These are phyloP conservation scores for Astrothelium macrocarpum DNA, from an alignment of 495 filamentous ascomycete genomes.

Conservation along the genomic window DNA sequence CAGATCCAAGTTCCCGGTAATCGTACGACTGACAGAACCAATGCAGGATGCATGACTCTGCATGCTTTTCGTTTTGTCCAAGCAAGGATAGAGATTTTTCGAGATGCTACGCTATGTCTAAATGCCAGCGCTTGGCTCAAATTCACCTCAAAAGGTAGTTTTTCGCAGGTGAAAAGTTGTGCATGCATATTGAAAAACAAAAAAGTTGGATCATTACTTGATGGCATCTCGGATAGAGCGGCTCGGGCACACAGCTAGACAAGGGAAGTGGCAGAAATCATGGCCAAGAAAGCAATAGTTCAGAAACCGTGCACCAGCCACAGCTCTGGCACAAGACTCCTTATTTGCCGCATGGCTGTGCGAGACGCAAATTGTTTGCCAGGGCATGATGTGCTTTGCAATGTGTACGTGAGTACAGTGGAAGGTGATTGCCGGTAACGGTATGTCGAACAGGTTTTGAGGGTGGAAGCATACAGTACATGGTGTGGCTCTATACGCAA, in stretches of 20 bases:
- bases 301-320: slow-evolving; percentile 1
- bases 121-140: not conserved
- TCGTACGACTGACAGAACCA: not conserved
- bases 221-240: not conserved
- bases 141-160: not conserved
- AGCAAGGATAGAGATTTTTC: not conserved
- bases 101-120: not conserved
- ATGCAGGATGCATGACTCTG: not conserved
- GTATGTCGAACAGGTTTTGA: not conserved
- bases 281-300: not conserved
- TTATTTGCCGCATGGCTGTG: not conserved
- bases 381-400: not conserved
- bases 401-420: not conserved
- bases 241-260: not conserved
- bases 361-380: not conserved
- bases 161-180: not conserved
- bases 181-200: not conserved
- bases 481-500: not conserved
- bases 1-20: not conserved
- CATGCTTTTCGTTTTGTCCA: not conserved
- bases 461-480: not conserved
- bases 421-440: not conserved
- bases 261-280: too few species aligned
- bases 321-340: not conserved
- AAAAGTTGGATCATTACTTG: not conserved